These are phyloP conservation scores for Cicer pinnatifidum DNA, from an alignment of 306 rosid species.

Conservation along the genomic window DNA sequence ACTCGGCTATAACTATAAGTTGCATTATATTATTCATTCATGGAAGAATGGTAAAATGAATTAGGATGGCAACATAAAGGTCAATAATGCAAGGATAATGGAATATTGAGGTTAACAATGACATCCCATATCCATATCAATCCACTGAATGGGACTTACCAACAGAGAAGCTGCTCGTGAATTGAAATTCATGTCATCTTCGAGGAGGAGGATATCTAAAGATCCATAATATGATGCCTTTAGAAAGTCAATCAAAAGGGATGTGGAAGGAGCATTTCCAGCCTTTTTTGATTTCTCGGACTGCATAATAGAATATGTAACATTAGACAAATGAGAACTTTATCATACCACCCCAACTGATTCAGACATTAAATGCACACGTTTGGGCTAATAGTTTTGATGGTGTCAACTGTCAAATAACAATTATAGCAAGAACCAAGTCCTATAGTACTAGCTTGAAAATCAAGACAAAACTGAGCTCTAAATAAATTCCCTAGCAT, in stretches of 20 bases:
- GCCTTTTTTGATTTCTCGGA: slow-evolving; percentile 86
- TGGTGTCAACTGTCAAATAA: slow-evolving; percentile 9
- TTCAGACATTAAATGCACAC: slow-evolving; percentile 31
- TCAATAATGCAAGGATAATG: slow-evolving; percentile 25
- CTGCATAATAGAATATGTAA: slow-evolving; percentile 52
- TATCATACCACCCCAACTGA: slow-evolving; percentile 9
- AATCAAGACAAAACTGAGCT: background rate
- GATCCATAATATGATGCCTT: slow-evolving; percentile 67
- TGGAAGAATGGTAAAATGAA: slow-evolving; percentile 16
- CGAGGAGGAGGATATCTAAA: slow-evolving; percentile 76
- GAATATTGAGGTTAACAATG: slow-evolving; percentile 7
- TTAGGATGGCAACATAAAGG: slow-evolving; percentile 19
- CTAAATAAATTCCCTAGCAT: slow-evolving; percentile 25
- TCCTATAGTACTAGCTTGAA: slow-evolving; percentile 7
- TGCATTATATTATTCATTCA: background rate
- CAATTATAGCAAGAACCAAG: slow-evolving; percentile 40
- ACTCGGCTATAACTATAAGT: background rate
- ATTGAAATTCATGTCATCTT: slow-evolving; percentile 81
- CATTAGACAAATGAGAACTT: slow-evolving; percentile 14
- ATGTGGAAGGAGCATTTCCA: slow-evolving; percentile 76
- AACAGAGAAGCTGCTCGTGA: slow-evolving; percentile 70
- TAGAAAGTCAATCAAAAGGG: slow-evolving; percentile 70
- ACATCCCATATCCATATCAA: slow-evolving; percentile 14
- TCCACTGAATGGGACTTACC: slow-evolving; percentile 52
- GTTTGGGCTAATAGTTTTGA: slow-evolving; percentile 35